Percentiles rank a stretch among this genome's conserved stretches.
Evolutionary conservation across 2,329 filamentous ascomycete species (phyloP).

Genomic region (Grosmannia serpens): DNA sequence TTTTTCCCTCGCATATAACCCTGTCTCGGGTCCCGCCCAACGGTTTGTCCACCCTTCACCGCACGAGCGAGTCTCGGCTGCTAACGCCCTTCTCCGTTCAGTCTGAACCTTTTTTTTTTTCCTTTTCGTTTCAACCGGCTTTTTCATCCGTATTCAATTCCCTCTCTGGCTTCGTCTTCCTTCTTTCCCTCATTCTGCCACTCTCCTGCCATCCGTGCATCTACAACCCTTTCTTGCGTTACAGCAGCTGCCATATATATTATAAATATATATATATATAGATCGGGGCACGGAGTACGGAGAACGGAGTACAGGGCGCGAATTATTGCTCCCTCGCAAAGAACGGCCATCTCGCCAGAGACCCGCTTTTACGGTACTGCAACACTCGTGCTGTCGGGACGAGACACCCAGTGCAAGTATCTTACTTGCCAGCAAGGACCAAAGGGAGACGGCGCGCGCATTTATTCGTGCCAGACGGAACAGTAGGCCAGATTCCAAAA

Average conservation of each 20-base stretch:
- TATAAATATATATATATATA: not conserved
- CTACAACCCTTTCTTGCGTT: not conserved
- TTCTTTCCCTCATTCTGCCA: not conserved
- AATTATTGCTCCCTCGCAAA: not conserved
- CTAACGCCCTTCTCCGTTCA: not conserved
- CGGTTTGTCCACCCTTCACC: not conserved
- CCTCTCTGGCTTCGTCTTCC: too few species aligned
- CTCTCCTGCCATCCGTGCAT: not conserved
- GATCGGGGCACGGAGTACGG: too few species aligned
- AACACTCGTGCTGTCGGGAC: not conserved
- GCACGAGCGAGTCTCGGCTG: not conserved
- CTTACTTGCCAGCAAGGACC: not conserved
- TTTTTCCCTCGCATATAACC: not conserved
- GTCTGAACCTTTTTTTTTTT: not conserved
- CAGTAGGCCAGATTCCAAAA: not conserved
- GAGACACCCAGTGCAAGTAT: not conserved
- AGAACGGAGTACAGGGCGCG: not conserved
- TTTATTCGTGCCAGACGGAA: not conserved
- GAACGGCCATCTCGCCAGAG: not conserved
- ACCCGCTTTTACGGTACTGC: not conserved
- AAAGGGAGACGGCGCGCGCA: not conserved
- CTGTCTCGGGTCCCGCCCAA: constrained; percentile 1
- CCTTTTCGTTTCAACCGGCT: not conserved
- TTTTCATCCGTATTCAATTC: not conserved
- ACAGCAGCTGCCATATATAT: not conserved